These are phyloP conservation scores for Ulota crispa DNA, from an alignment of 225 moss, liverwort and hornwort genomes.

Conservation along the genomic window DNA sequence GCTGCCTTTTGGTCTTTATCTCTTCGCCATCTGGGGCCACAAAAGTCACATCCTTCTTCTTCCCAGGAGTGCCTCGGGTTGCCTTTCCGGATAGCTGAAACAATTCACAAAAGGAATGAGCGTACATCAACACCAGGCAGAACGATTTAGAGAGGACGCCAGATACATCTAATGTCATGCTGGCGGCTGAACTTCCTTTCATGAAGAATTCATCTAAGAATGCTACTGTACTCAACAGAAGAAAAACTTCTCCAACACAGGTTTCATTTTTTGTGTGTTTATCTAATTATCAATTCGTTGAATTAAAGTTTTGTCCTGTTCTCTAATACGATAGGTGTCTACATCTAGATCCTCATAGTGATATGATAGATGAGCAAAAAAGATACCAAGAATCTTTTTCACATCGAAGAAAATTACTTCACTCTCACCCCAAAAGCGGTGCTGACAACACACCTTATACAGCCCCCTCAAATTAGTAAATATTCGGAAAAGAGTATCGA, in stretches of 20 bases:
- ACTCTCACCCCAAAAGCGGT: background rate
- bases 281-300: background rate
- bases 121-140: slow-evolving; percentile 7
- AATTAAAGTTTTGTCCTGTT: background rate
- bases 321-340: background rate
- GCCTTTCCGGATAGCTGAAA: slow-evolving; percentile 70
- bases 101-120: slow-evolving; percentile 12
- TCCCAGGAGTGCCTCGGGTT: slow-evolving; percentile 69
- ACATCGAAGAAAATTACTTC: too few species aligned
- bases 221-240: background rate
- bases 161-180: background rate
- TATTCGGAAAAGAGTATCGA: background rate
- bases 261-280: background rate
- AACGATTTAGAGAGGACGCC: background rate
- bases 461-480: background rate
- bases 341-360: background rate
- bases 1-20: slow-evolving; percentile 83
- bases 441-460: background rate
- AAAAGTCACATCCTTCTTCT: slow-evolving; percentile 85
- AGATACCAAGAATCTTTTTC: background rate
- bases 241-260: background rate
- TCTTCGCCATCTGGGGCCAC: slow-evolving; percentile 93
- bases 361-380: background rate
- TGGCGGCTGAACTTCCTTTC: background rate
- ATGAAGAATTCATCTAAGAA: background rate